A percentile compares a stretch with the other conserved stretches of the same genome.
These are phyloP conservation scores for Calocera viscosa DNA, from an alignment of 768 basidiomycete genomes.

Conservation along the genomic window DNA sequence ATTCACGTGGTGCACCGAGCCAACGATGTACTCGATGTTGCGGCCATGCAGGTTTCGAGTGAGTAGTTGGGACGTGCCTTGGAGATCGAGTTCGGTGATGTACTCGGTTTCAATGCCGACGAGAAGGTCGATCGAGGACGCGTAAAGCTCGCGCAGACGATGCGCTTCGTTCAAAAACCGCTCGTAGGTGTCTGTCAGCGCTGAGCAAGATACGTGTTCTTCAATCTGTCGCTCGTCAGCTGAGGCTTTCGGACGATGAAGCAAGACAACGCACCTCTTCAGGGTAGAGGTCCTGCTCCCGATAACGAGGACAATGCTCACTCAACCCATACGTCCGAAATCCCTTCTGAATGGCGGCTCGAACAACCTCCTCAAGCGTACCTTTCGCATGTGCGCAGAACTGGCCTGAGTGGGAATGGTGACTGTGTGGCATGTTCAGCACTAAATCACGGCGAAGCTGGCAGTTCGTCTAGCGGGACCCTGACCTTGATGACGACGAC, in stretches of 20 bases:
- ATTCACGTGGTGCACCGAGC: conserved; percentile 85
- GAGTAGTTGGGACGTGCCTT: conserved; percentile 44
- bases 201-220: conserved; percentile 41
- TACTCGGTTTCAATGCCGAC: conserved; percentile 90
- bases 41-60: conserved; percentile 27
- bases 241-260: neutral
- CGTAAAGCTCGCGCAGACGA: conserved; percentile 52
- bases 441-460: neutral
- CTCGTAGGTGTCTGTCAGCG: conserved; percentile 52
- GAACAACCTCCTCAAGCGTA: conserved; percentile 64
- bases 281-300: conserved; percentile 71
- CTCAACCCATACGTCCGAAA: conserved; percentile 78
- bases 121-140: conserved; percentile 55
- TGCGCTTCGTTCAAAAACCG: conserved; percentile 68
- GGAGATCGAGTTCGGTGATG: conserved; percentile 58
- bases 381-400: conserved; percentile 87
- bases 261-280: conserved; percentile 62
- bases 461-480: neutral
- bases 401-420: conserved; percentile 87
- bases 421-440: conserved; percentile 22
- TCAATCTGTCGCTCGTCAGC: conserved; percentile 24
- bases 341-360: conserved; percentile 61
- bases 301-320: conserved; percentile 88
- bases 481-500: neutral
- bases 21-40: conserved; percentile 77